A percentile compares a stretch with the other conserved stretches of the same genome.
phyloP scores from a whole-genome alignment of 176 grass and related monocot species.

The Chrysopogon serrulatus region DNA sequence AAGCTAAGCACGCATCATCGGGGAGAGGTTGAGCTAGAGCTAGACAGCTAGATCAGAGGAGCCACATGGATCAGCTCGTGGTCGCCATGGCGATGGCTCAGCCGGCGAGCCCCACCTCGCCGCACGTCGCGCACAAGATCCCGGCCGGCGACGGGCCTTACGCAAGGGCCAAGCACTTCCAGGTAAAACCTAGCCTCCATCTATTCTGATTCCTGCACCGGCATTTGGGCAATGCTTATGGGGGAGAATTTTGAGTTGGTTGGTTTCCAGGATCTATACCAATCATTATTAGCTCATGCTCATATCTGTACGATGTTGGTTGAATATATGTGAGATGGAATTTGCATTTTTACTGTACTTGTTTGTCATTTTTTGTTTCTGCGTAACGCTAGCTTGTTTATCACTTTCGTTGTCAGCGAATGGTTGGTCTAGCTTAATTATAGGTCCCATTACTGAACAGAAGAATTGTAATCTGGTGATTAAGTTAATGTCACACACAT shows the following conservation, averaged over 20 bases:
- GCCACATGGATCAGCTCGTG: conserved; percentile 16
- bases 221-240: background rate
- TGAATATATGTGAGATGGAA: background rate
- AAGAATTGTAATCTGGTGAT: background rate
- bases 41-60: background rate
- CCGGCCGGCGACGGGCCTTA: conserved; percentile 86
- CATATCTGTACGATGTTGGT: background rate
- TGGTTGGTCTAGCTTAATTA: background rate
- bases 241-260: background rate
- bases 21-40: background rate
- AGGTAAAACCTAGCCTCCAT: conserved; percentile 40
- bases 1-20: background rate
- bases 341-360: too few species aligned
- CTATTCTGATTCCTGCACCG: background rate
- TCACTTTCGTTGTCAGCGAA: background rate
- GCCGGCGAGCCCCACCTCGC: conserved; percentile 22
- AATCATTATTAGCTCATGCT: background rate
- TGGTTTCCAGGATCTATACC: background rate
- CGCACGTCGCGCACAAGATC: conserved; percentile 66
- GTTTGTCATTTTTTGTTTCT: background rate
- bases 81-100: background rate
- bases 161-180: conserved; percentile 83
- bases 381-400: background rate
- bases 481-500: background rate
- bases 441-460: background rate